These are phyloP conservation scores for Moesziomyces sp. DNA, from an alignment of 1,284 basidiomycete genomes.

Conservation along the genomic window DNA sequence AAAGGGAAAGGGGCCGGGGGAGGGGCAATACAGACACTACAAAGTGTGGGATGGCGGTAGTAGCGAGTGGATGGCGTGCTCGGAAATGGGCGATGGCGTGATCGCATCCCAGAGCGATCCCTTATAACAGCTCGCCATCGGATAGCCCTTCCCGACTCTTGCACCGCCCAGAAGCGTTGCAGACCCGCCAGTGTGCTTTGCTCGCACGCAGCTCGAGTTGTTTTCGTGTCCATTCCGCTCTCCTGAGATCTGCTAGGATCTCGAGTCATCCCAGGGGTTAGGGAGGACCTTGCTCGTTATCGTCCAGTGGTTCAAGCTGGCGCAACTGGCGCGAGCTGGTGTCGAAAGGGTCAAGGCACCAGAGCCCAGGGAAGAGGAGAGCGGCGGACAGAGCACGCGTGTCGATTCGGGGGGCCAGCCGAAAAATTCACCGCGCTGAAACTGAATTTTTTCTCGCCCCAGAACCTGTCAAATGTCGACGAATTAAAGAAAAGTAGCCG, in stretches of 20 bases:
- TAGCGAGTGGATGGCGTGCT: conserved; percentile 30
- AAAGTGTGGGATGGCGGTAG: background rate
- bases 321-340: conserved; percentile 4
- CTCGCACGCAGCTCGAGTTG: too few species aligned
- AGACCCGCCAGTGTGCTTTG: too few species aligned
- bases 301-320: background rate
- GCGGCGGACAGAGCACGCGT: background rate
- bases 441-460: background rate
- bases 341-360: background rate
- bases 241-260: background rate
- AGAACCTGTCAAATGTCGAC: background rate
- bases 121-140: conserved; percentile 16
- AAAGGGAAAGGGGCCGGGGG: background rate
- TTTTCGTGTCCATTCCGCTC: too few species aligned
- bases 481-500: too few species aligned
- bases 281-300: background rate
- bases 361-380: background rate
- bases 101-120: conserved; percentile 10
- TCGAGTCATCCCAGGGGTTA: conserved; percentile 1
- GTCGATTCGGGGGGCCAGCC: background rate
- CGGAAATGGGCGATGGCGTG: conserved; percentile 18
- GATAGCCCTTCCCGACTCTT: background rate
- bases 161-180: background rate
- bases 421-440: background rate
- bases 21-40: background rate